Base-by-base conservation (phyloP, 371 early-diverging fungal genomes). In the Rhizopus sp. region DNA sequence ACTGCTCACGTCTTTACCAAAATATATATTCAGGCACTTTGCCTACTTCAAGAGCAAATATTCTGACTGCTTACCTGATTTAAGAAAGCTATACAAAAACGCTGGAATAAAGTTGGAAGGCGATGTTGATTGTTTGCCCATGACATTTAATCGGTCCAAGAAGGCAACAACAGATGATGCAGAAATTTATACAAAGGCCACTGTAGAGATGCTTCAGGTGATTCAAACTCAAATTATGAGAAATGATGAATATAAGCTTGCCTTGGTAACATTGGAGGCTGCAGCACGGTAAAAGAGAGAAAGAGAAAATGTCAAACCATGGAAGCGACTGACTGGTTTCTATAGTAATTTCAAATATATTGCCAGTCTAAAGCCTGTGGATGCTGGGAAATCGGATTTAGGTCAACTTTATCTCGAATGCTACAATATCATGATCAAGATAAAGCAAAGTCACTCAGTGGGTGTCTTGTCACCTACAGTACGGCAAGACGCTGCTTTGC, bases 41-140 rank as follows among this genome's bases (percentile, higher is more conserved):
- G 29, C 46, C 46, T 7, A 46, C 23, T 23, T 23, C 23, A 23
- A 23, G 23, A 23, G 23, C 23, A 23, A 83, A 64, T 92, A 86
- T 54, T 82, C 87, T 13, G 72, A 78, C 37, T 85, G 87, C 42
- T 72, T 89, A 48, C 87, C 87, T 3, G 84, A 86, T 49, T 68
- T 83, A 48, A 54, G 71, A 47, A 66, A 66, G 63, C 17, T 66
- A 17, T 70, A 70, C 34, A 70, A 70, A 37, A 35, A 41, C 17
- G 66, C 70, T 0, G 57, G 57, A 41, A 66, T 70, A 9, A 62
- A 60, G 30, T 30, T 70, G 29, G 66, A 66, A 42, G 66, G 66
- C 5, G 63, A 66, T 51, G 57, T 70, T 3, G 68, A 62, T 57
- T 68, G 65, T 32, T 50, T 68, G 38, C 68, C 65, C 1, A 68